A percentile compares a stretch with the other conserved stretches of the same genome.
Evolutionary conservation across 179 eudicot species (phyloP).

Genomic region (Heliamphora pulchella): DNA sequence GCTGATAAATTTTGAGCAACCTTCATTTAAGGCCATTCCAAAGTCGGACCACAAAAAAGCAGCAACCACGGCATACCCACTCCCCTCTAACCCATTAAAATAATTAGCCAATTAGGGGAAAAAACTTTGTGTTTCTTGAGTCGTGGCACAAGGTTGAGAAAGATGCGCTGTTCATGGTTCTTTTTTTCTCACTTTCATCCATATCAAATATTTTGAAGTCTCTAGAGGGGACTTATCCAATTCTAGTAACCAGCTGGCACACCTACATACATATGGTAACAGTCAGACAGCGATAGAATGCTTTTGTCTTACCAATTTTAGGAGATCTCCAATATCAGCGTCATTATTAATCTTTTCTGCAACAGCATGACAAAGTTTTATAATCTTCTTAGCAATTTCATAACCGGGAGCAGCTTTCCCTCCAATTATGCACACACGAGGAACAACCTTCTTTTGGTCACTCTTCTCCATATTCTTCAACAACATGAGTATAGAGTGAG

Average conservation of each 20-base stretch:
- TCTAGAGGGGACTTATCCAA: too few relatives aligned
- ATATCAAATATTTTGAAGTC: too few relatives aligned
- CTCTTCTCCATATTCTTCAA: slow-evolving; percentile 23
- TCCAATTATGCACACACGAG: slow-evolving; percentile 34
- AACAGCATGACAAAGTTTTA: slow-evolving; percentile 26
- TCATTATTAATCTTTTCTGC: slow-evolving; percentile 30
- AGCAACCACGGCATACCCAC: too few relatives aligned
- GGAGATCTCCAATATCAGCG: slow-evolving; percentile 25
- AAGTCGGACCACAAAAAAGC: too few relatives aligned
- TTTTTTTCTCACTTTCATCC: too few relatives aligned
- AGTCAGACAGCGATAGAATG: neutral
- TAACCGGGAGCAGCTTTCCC: slow-evolving; percentile 35
- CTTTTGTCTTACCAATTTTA: slow-evolving; percentile 23
- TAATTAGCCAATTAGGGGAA: too few relatives aligned
- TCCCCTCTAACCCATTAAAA: too few relatives aligned
- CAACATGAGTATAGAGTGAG: neutral
- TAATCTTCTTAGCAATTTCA: slow-evolving; percentile 28
- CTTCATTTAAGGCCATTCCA: too few relatives aligned
- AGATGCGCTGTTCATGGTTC: too few relatives aligned
- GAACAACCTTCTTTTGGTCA: slow-evolving; percentile 27
- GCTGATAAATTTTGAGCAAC: too few relatives aligned
- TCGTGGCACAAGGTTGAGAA: too few relatives aligned
- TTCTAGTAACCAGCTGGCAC: neutral
- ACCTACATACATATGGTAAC: neutral
- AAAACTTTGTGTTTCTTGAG: too few relatives aligned